Evolutionary conservation across 352 stramenopile genomes (phyloP), one percentile per base, ranked within the genome.

Genomic region (Phytopythium mirpurense): DNA sequence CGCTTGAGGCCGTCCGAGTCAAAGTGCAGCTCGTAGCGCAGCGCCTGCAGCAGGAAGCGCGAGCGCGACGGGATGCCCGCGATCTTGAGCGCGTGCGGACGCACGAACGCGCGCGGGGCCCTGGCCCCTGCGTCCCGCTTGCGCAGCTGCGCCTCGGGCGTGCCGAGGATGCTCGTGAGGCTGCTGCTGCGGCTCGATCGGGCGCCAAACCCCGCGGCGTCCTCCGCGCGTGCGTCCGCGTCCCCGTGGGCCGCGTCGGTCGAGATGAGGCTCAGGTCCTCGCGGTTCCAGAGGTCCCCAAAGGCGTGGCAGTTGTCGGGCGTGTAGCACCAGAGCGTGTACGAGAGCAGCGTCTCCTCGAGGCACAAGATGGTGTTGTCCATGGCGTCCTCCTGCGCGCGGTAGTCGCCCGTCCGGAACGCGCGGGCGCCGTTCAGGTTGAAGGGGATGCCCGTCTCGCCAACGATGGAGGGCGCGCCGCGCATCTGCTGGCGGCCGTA

Each of bases 321-420:
- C 24, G 74, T 63, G 66, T 95, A 95, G 52, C 74, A 88, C 85
- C 83, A 95, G 27, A 94, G 52, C 41, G 80, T 90, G 54, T 83
- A 95, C 44, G 70, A 88, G 14, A 93, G 55, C 54, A 91, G 36
- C 45, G 83, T 87, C 26, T 71, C 69, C 54, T 95, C 85, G 18
- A 95, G 60, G 19, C 69, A 79, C 44, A 66, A 60, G 29, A 95
- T 78, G 12, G 82, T 93, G 55, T 84, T 74, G 68, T 92, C 71
- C 44, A 94, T 51, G n/a, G 82, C 83, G 19, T 75, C 70, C n/a
- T 66, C 56, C 42, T 86, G 74, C 2, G 58, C 63, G 15, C 53
- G 55, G 57, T 83, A 90, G 57, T 90, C 59, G 19, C 72, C 74
- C 4, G 63, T 69, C 19, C 35, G 43, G 56, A 69, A 90, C 18